phyloP scores from a whole-genome alignment of 306 rosid species.

The Prunus dulcis region DNA sequence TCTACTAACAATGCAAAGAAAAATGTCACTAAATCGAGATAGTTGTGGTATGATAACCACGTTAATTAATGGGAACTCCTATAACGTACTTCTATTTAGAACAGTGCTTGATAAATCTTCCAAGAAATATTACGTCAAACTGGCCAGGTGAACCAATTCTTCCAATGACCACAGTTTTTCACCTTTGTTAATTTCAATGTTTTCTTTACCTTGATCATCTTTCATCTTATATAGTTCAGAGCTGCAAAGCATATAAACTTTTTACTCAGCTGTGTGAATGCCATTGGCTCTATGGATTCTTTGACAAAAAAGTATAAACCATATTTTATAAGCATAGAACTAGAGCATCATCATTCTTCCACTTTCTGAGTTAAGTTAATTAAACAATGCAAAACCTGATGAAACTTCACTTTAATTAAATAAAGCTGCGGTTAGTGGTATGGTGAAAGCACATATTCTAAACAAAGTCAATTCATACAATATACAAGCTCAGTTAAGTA shows the following conservation, averaged over 20 bases:
- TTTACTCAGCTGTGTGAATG: not conserved
- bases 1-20: too few species aligned
- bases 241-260: not conserved
- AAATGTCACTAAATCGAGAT: too few species aligned
- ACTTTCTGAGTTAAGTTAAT: conserved; percentile 17
- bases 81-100: too few species aligned
- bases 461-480: not conserved
- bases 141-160: too few species aligned
- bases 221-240: not conserved
- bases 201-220: too few species aligned
- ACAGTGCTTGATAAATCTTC: too few species aligned
- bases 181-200: too few species aligned
- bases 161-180: too few species aligned
- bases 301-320: not conserved
- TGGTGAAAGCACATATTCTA: not conserved
- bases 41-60: too few species aligned
- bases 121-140: too few species aligned
- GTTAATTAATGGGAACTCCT: too few species aligned
- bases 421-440: conserved; percentile 19
- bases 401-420: conserved; percentile 11
- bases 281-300: conserved; percentile 4
- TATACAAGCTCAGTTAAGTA: not conserved
- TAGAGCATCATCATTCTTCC: conserved; percentile 42
- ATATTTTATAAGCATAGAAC: conserved; percentile 13
- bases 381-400: not conserved